Base-by-base conservation (phyloP, 164 flowering plant genomes). In the Tetrastigma voinierianum region DNA sequence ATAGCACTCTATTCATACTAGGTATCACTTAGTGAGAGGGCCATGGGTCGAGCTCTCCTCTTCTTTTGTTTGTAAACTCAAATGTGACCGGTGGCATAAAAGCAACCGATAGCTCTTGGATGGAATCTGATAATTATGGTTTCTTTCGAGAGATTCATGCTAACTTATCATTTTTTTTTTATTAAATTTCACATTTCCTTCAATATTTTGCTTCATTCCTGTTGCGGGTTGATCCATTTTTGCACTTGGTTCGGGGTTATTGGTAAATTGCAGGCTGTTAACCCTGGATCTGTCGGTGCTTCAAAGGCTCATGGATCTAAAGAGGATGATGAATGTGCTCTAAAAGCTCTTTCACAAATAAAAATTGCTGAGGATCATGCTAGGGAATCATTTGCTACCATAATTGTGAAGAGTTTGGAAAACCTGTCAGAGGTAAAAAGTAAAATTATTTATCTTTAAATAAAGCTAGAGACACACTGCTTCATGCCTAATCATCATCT, bases 181-280 rank as follows among this genome's bases (percentile, higher is more conserved):
- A 45, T 51, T 45, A 54, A 13, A 12, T 65, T 19, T 49, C 20
- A 40, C 17, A 57, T n/a, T 17, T 6, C 18, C 57, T 53, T 53
- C 9, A 53, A 15, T 14, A 15, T n/a, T 25, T 57, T 14, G 15
- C 54, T 20, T 57, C 55, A 19, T 48, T 1, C 14, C 61, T n/a
- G 16, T 56, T 21, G 20, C 80, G 91, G 98, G 92, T 82, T 49
- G 98, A 94, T 77, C 96, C 97, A 51, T 94, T 77, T 79, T 79
- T 94, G 59, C 67, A 59, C 53, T 76, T 91, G 77, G 84, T 86
- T 57, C 94, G 82, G n/a, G 95, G 91, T n/a, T n/a, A n/a, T n/a
- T 65, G 56, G 80, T 70, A 91, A 86, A 73, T 71, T 91, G 63
- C 78, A 85, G 74, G 92, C 88, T 40, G 78, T 75, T 58, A 71